phyloP scores from a whole-genome alignment of 352 stramenopile species.

The Phytophthora kernoviae region DNA sequence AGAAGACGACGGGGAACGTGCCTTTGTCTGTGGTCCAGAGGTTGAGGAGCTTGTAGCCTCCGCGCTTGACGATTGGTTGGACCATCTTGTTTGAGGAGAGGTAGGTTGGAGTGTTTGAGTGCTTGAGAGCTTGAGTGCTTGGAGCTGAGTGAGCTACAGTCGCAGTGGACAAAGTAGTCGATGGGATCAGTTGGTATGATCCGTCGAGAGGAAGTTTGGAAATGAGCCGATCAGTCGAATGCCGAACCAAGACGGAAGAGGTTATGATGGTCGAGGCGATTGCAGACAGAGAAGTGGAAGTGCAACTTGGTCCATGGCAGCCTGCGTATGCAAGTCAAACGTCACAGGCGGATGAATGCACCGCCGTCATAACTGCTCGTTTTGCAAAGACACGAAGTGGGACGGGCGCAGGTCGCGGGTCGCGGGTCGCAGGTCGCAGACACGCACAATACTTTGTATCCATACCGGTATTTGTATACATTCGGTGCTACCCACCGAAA shows the following conservation, averaged over 20 bases:
- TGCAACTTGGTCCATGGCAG: not conserved
- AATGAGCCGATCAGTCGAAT: conserved; percentile 1
- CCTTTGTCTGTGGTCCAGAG: conserved; percentile 66
- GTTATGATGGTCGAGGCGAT: not conserved
- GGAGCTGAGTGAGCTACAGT: no score
- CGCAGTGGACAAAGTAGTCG: no score
- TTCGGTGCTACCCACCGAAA: no score
- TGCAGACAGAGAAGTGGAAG: not conserved
- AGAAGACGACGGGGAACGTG: conserved; percentile 69
- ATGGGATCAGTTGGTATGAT: not conserved
- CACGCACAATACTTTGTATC: no score
- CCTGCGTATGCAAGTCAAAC: not conserved
- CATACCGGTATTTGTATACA: no score
- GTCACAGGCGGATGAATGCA: not conserved
- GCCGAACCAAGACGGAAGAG: no score
- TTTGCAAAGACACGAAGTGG: conserved; percentile 5
- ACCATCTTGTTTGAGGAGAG: conserved; percentile 16
- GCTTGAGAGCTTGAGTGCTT: no score
- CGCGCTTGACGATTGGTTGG: conserved; percentile 23
- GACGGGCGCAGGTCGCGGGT: not conserved
- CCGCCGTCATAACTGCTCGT: not conserved
- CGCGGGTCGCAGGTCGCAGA: no score
- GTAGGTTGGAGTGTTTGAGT: not conserved
- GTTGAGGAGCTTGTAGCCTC: conserved; percentile 41
- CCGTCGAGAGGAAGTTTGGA: not conserved